phyloP scores from a whole-genome alignment of 192 early-diverging fungal genomes.

The Mortierella hygrophila region DNA sequence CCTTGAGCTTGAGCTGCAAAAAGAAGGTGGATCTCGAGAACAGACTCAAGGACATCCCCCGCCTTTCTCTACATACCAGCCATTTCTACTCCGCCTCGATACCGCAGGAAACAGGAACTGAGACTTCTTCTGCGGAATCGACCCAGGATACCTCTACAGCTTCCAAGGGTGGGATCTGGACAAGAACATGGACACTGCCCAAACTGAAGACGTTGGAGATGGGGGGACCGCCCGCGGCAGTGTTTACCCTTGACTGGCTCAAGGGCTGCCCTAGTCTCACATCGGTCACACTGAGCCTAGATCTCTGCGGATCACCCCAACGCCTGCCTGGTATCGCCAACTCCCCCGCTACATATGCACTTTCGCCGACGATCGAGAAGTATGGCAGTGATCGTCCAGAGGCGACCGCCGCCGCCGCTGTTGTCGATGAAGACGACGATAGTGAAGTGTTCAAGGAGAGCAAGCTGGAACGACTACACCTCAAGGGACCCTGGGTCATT shows the following conservation, averaged over 20 bases:
- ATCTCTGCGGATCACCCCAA: not conserved
- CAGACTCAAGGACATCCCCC: not conserved
- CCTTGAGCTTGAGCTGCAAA: not conserved
- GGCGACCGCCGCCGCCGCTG: not conserved
- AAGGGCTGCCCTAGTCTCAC: conserved; percentile 11
- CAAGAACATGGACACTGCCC: conserved; percentile 15
- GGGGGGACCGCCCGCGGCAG: conserved; percentile 3
- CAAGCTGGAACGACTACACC: not conserved
- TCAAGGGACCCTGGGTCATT: conserved; percentile 15
- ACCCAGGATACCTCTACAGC: not conserved
- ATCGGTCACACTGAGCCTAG: not conserved
- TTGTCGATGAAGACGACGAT: not conserved
- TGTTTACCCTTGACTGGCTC: conserved; percentile 24
- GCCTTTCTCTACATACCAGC: not conserved
- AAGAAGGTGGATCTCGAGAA: not conserved
- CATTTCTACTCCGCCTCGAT: not conserved
- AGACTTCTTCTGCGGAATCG: not conserved
- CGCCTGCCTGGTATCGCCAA: not conserved
- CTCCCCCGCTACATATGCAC: not conserved
- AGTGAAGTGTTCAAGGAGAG: not conserved
- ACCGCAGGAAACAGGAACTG: not conserved
- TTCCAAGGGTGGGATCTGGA: not conserved
- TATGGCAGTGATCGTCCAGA: not conserved
- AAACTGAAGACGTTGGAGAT: conserved; percentile 1
- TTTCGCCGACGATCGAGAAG: not conserved